A percentile compares a stretch with the other conserved stretches of the same genome.
Evolutionary conservation across 768 basidiomycete species (phyloP).

Genomic region (Dendrothele bispora): DNA sequence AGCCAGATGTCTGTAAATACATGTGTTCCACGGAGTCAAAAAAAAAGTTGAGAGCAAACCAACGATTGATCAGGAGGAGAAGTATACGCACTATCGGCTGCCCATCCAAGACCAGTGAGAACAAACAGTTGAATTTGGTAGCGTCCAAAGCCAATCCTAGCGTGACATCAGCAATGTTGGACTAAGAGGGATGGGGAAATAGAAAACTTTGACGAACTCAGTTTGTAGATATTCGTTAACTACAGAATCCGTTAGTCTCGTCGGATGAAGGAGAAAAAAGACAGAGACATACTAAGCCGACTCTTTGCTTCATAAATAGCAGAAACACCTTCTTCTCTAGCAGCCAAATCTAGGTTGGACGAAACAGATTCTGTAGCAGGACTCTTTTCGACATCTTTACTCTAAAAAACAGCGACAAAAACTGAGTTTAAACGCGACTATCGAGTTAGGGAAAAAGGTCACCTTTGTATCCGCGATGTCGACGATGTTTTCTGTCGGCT

Average conservation of each 20-base stretch:
- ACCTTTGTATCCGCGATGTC: too few relatives aligned
- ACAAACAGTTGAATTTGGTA: slow-evolving; percentile 50
- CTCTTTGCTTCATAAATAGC: slow-evolving; percentile 33
- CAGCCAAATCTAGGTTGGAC: neutral
- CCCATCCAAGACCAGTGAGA: slow-evolving; percentile 48
- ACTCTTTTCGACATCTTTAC: too few relatives aligned
- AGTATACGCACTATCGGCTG: slow-evolving; percentile 44
- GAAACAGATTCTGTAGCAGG: too few relatives aligned
- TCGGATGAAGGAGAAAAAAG: neutral
- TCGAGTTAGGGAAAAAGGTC: too few relatives aligned
- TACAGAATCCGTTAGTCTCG: slow-evolving; percentile 13
- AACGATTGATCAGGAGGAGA: neutral
- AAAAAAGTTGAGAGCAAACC: neutral
- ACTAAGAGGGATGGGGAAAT: neutral
- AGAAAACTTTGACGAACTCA: slow-evolving; percentile 33
- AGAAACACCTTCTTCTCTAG: slow-evolving; percentile 23
- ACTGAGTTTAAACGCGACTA: too few relatives aligned
- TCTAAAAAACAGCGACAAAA: too few relatives aligned
- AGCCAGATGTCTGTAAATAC: slow-evolving; percentile 41
- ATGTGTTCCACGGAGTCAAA: too few relatives aligned
- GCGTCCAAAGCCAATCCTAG: slow-evolving; percentile 48
- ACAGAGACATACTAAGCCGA: slow-evolving; percentile 22
- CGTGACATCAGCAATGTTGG: too few relatives aligned
- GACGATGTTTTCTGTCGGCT: too few relatives aligned
- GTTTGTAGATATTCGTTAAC: slow-evolving; percentile 48